These are phyloP conservation scores for Kwoniella heveanensis DNA, from an alignment of 768 basidiomycete species.

Conservation along the genomic window DNA sequence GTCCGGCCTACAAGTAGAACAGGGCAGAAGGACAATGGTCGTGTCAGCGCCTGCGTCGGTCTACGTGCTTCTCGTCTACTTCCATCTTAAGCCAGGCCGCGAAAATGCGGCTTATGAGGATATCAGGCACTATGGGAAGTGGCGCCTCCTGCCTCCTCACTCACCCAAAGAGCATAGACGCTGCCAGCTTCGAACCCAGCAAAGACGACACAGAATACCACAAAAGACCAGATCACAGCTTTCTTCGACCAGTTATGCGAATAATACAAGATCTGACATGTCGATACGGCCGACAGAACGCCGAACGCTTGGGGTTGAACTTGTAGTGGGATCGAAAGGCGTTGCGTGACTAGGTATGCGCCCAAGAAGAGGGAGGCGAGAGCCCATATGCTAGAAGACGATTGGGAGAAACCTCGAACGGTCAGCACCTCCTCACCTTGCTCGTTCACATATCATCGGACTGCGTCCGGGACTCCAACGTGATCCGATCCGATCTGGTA, in stretches of 20 bases:
- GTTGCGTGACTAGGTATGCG: conserved; percentile 67
- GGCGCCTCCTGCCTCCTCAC: conserved; percentile 26
- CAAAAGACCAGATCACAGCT: conserved; percentile 56
- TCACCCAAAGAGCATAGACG: conserved; percentile 64
- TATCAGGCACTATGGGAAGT: too few species aligned
- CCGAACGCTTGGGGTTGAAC: conserved; percentile 61
- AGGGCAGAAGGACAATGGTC: not conserved
- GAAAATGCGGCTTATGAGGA: too few species aligned
- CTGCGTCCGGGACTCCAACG: too few species aligned
- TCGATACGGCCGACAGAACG: conserved; percentile 65
- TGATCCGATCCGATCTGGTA: too few species aligned
- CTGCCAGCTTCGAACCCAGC: conserved; percentile 67
- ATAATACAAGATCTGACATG: conserved; percentile 74
- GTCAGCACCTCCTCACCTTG: too few species aligned
- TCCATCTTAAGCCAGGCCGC: too few species aligned
- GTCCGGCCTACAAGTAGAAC: conserved; percentile 34
- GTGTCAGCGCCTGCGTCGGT: not conserved
- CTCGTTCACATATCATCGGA: too few species aligned
- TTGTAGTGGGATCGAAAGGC: conserved; percentile 72
- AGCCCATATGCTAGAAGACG: conserved; percentile 61
- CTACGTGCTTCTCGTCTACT: too few species aligned
- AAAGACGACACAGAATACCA: conserved; percentile 59
- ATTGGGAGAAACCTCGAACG: too few species aligned
- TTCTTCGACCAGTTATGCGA: conserved; percentile 58
- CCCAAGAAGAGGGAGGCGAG: conserved; percentile 66